phyloP scores from a whole-genome alignment of 148 eudicot genomes.

The Selenicereus undatus region DNA sequence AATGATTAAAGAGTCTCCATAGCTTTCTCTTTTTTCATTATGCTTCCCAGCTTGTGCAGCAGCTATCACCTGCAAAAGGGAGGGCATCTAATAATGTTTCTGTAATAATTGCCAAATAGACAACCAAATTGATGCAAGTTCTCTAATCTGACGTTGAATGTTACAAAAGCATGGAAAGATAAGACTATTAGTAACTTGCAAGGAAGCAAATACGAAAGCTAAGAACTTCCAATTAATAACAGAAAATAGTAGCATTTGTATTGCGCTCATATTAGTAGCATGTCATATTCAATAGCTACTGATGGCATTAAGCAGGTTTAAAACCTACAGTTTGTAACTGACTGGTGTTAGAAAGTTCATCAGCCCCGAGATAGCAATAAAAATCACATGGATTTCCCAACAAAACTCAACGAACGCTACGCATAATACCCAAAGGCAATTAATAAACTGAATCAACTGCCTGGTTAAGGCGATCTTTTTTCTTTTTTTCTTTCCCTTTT shows the following conservation, averaged over 20 bases:
- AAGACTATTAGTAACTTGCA: constrained; percentile 1
- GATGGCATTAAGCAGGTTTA: not conserved
- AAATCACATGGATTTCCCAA: not conserved
- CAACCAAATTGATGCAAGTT: not conserved
- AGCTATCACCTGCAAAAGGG: constrained; percentile 69
- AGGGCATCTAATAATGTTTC: constrained; percentile 12
- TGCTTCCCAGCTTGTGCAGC: constrained; percentile 97
- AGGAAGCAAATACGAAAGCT: not conserved
- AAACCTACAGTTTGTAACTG: not conserved
- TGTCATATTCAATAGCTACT: not conserved
- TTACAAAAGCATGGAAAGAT: not conserved
- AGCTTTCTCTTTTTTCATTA: constrained; percentile 84
- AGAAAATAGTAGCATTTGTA: not conserved
- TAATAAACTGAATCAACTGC: no score
- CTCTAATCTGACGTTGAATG: not conserved
- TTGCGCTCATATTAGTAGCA: not conserved
- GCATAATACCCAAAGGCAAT: not conserved
- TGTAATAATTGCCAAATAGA: not conserved
- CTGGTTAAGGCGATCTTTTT: no score
- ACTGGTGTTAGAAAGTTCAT: not conserved
- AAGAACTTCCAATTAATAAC: not conserved
- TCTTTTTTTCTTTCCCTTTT: no score
- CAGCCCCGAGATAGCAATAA: not conserved
- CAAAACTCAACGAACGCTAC: not conserved
- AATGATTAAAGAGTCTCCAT: constrained; percentile 81